These are phyloP conservation scores for Bombardia bombarda DNA, from an alignment of 495 filamentous ascomycete genomes.

Conservation along the genomic window DNA sequence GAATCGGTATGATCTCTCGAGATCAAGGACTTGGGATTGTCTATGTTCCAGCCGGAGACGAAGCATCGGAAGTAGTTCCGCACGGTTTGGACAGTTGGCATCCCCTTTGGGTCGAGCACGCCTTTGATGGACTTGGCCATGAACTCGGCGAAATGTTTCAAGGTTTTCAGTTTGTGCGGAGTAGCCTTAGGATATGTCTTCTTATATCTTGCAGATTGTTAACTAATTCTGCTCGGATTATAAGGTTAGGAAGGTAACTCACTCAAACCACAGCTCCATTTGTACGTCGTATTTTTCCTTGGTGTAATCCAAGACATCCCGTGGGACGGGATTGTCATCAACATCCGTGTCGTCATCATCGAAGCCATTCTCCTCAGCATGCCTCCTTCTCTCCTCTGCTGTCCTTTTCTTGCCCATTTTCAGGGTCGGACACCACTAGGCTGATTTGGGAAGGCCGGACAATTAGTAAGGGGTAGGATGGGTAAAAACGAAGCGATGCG, in stretches of 20 bases:
- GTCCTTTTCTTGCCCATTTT: too few relatives aligned
- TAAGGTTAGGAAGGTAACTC: not conserved
- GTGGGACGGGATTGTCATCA: not conserved
- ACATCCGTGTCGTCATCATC: slow-evolving; percentile 1
- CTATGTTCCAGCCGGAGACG: not conserved
- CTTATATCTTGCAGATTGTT: not conserved
- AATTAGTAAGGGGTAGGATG: too few relatives aligned
- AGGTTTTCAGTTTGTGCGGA: not conserved
- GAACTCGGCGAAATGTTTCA: slow-evolving; percentile 1
- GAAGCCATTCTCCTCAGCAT: slow-evolving; percentile 1
- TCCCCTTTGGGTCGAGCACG: not conserved
- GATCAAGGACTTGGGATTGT: slow-evolving; percentile 1
- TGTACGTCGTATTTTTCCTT: slow-evolving; percentile 1
- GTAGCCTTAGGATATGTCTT: not conserved
- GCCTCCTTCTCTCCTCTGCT: not conserved
- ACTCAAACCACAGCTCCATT: slow-evolving; percentile 1
- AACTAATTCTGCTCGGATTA: not conserved
- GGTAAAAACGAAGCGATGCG: not conserved
- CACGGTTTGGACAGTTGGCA: not conserved
- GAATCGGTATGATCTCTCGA: too few relatives aligned
- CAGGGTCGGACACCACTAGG: too few relatives aligned
- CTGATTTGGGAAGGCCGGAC: too few relatives aligned
- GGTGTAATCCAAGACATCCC: slow-evolving; percentile 1
- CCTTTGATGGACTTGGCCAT: not conserved
- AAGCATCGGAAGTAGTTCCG: slow-evolving; percentile 1